Percentiles rank a stretch among this genome's conserved stretches.
Evolutionary conservation across 129 eudicot species (phyloP).

Genomic region (Flaveria sonorensis): DNA sequence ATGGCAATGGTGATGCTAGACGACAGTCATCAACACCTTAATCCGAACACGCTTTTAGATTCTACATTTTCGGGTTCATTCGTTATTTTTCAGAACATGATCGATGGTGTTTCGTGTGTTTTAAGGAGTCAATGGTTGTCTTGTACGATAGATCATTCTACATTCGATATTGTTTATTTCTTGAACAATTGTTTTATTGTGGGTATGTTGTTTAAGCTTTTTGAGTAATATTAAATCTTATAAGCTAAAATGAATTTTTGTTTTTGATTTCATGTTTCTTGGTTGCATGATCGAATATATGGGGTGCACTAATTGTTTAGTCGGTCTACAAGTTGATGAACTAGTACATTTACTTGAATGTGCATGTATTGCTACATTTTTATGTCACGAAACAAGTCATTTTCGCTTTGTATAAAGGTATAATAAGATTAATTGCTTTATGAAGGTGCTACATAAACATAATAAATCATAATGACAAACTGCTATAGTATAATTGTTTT

Average conservation of each 20-base stretch:
- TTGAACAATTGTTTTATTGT: neutral
- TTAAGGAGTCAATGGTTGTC: neutral
- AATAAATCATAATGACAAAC: no score
- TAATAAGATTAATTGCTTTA: no score
- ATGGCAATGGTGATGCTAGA: conserved; percentile 38
- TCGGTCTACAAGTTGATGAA: no score
- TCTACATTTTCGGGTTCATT: neutral
- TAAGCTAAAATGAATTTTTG: neutral
- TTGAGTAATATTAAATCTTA: neutral
- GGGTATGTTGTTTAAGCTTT: neutral
- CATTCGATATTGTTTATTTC: neutral
- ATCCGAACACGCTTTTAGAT: neutral
- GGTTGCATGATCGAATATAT: no score
- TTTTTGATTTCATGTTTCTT: no score
- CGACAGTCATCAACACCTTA: conserved; percentile 34
- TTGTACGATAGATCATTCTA: conserved; percentile 28
- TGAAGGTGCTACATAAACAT: no score
- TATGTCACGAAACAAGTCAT: no score
- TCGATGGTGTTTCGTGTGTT: neutral
- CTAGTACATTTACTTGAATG: no score
- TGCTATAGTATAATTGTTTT: no score
- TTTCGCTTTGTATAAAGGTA: no score
- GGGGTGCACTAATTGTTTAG: no score
- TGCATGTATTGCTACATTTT: no score
- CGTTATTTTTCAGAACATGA: neutral